Conservation (phyloP, 2,329 filamentous ascomycete genomes). For the Aspergillus pseudoterreus region DNA sequence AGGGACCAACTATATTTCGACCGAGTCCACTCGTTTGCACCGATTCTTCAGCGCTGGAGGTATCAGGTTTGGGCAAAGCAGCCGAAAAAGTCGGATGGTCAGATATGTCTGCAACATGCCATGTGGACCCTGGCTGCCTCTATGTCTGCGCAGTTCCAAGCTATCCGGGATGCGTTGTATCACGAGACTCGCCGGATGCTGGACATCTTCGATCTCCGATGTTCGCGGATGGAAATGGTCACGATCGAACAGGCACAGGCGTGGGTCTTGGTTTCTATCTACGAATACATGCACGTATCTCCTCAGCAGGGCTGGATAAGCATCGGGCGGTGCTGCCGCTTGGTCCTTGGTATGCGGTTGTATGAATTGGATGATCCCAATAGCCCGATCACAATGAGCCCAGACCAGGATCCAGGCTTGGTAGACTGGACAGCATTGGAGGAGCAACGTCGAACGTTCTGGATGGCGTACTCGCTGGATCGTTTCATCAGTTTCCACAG, state of each 20-base stretch:
- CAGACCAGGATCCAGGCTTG: slow-evolving; percentile 8
- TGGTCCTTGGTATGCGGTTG: slow-evolving; percentile 35
- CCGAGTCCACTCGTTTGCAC: slow-evolving; percentile 25
- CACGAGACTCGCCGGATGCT: slow-evolving; percentile 23
- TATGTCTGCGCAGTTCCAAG: slow-evolving; percentile 29
- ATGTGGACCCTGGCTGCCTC: slow-evolving; percentile 37
- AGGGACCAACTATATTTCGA: slow-evolving; percentile 32
- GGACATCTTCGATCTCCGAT: slow-evolving; percentile 15
- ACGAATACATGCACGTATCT: slow-evolving; percentile 34
- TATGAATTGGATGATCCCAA: slow-evolving; percentile 32
- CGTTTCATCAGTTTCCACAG: slow-evolving; percentile 32
- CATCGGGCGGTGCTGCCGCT: slow-evolving; percentile 34
- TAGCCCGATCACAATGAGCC: slow-evolving; percentile 11
- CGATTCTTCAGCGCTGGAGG: slow-evolving; percentile 26
- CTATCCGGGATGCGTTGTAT: slow-evolving; percentile 24
- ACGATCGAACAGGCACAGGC: slow-evolving; percentile 34
- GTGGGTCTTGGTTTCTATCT: slow-evolving; percentile 35
- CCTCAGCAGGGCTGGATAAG: slow-evolving; percentile 37
- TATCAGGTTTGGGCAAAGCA: slow-evolving; percentile 25
- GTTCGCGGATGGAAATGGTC: slow-evolving; percentile 5
- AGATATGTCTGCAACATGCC: slow-evolving; percentile 30
- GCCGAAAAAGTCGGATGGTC: slow-evolving; percentile 12
- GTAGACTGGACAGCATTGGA: slow-evolving; percentile 30
- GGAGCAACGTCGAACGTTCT: slow-evolving; percentile 37
- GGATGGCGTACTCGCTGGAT: slow-evolving; percentile 40